Conservation (phyloP, 1,284 basidiomycete genomes). For the Cutaneotrichosporon sp. region DNA sequence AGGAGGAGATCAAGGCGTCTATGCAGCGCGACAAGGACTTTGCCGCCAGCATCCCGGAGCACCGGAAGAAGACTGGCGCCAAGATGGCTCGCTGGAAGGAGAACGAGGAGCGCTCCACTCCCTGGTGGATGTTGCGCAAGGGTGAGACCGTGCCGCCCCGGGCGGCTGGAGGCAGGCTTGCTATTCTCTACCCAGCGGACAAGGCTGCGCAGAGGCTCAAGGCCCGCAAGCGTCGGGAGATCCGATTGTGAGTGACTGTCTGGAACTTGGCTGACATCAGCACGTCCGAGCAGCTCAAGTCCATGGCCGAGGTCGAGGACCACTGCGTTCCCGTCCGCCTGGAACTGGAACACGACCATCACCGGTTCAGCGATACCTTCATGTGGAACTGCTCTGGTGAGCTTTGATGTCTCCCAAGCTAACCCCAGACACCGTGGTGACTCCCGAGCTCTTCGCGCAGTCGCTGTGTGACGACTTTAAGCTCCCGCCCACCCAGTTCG, state of each 20-base stretch:
- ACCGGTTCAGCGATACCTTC: constrained; percentile 93
- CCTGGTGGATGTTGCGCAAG: constrained; percentile 48
- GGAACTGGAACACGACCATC: constrained; percentile 87
- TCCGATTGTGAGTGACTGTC: constrained; percentile 63
- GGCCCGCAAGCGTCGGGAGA: constrained; percentile 60
- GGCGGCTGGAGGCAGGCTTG: constrained; percentile 60
- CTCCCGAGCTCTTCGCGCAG: constrained; percentile 86
- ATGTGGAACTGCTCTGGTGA: constrained; percentile 92
- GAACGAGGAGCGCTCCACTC: constrained; percentile 57
- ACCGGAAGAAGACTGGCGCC: constrained; percentile 40
- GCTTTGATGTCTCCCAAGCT: constrained; percentile 29
- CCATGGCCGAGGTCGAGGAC: constrained; percentile 51
- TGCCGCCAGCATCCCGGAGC: constrained; percentile 40
- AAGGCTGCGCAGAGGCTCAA: constrained; percentile 52
- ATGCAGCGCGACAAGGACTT: constrained; percentile 60
- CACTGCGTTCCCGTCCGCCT: constrained; percentile 86
- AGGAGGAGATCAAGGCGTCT: constrained; percentile 59
- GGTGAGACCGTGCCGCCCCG: constrained; percentile 27
- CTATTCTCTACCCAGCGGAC: constrained; percentile 65
- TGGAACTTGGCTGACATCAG: constrained; percentile 18
- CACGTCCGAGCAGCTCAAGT: constrained; percentile 47
- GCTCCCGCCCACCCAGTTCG: constrained; percentile 69
- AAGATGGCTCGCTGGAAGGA: constrained; percentile 47
- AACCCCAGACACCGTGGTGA: constrained; percentile 76
- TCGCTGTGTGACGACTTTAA: constrained; percentile 89